Evolutionary conservation across 495 filamentous ascomycete species (phyloP).

Genomic region (Penicillium paxilli): DNA sequence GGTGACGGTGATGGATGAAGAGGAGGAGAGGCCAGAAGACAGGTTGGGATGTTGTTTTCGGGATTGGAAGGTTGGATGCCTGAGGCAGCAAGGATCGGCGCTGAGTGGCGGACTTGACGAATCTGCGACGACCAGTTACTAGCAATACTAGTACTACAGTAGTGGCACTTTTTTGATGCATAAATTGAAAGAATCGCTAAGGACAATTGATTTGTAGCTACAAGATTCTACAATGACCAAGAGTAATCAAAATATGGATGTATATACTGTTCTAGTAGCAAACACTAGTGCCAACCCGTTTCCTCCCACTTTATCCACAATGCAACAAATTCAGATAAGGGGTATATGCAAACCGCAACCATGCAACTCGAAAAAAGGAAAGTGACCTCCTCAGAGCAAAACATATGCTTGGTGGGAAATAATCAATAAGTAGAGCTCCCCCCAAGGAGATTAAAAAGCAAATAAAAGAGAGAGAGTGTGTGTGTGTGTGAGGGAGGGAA

Average conservation of each 20-base stretch:
- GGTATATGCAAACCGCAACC: slow-evolving; percentile 41
- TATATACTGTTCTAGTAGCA: neutral
- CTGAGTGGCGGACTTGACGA: slow-evolving; percentile 16
- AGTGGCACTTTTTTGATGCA: too few relatives aligned
- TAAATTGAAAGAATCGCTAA: too few relatives aligned
- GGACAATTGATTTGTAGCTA: too few relatives aligned
- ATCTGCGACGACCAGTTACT: neutral
- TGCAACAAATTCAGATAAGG: slow-evolving; percentile 37
- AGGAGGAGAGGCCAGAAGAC: slow-evolving; percentile 32
- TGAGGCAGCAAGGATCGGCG: slow-evolving; percentile 21
- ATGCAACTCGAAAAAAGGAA: slow-evolving; percentile 36
- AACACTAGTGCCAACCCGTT: neutral
- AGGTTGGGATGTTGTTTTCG: slow-evolving; percentile 38
- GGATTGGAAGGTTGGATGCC: slow-evolving; percentile 19
- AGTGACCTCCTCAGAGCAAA: slow-evolving; percentile 17
- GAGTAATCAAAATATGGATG: neutral
- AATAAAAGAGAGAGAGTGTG: slow-evolving; percentile 5
- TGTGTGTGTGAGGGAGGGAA: too few relatives aligned
- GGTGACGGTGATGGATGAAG: slow-evolving; percentile 24
- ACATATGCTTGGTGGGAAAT: slow-evolving; percentile 7
- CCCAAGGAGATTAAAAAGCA: slow-evolving; percentile 22
- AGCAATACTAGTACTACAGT: too few relatives aligned
- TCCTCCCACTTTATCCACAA: slow-evolving; percentile 28
- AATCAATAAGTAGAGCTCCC: slow-evolving; percentile 27
- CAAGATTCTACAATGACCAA: too few relatives aligned